Conservation (phyloP, 768 basidiomycete genomes). For the Boletus tylopilopsis region DNA sequence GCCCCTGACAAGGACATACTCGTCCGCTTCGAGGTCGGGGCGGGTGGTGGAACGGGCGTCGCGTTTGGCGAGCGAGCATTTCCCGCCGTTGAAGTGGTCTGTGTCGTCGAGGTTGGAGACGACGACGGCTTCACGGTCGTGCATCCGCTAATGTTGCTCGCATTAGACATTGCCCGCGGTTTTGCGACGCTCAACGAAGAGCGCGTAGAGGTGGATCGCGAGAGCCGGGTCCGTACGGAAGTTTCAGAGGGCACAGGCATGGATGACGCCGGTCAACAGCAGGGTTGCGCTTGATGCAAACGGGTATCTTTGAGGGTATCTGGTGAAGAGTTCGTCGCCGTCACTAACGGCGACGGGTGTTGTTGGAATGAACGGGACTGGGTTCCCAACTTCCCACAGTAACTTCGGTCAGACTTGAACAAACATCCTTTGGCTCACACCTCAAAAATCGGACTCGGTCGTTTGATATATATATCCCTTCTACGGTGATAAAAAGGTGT, state of each 20-base stretch:
- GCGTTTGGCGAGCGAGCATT: slow-evolving; percentile 46
- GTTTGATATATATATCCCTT: too few species aligned
- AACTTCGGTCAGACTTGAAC: too few species aligned
- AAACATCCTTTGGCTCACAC: too few species aligned
- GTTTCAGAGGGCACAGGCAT: slow-evolving; percentile 48
- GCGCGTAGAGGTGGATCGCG: slow-evolving; percentile 40
- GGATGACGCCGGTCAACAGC: slow-evolving; percentile 4
- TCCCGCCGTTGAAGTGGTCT: slow-evolving; percentile 21
- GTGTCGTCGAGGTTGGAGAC: slow-evolving; percentile 25
- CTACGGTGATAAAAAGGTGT: too few species aligned
- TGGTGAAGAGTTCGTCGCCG: slow-evolving; percentile 11
- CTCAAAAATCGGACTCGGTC: too few species aligned
- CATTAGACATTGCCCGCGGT: slow-evolving; percentile 51
- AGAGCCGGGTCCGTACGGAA: slow-evolving; percentile 41
- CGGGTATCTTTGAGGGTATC: slow-evolving; percentile 20
- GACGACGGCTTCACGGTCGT: slow-evolving; percentile 43
- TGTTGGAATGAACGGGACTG: neutral
- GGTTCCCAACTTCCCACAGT: too few species aligned
- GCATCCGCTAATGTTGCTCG: slow-evolving; percentile 45
- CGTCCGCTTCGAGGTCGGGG: slow-evolving; percentile 34
- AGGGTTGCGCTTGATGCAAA: neutral
- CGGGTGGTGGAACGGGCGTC: slow-evolving; percentile 41
- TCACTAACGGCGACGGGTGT: slow-evolving; percentile 17
- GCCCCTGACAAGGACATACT: slow-evolving; percentile 38
- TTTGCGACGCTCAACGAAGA: slow-evolving; percentile 46